Percentiles rank a stretch among this genome's conserved stretches.
Conservation (phyloP, 139 green algal species). For the Pseudopediastrum boryanum region DNA sequence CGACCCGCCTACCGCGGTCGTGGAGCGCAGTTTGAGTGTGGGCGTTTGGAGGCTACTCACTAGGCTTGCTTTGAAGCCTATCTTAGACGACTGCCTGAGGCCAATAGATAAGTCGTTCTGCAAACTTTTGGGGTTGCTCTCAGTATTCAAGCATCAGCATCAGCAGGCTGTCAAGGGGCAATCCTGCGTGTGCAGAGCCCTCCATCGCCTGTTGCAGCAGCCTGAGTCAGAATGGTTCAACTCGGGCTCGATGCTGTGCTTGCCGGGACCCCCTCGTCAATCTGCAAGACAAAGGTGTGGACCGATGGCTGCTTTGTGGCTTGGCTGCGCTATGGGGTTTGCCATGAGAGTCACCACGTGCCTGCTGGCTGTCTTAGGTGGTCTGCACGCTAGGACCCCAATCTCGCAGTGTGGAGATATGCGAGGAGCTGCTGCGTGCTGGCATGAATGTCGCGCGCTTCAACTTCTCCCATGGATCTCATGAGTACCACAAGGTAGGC, state of each 20-base stretch:
- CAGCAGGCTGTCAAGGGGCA: no score
- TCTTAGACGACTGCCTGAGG: no score
- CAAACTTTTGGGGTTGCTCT: no score
- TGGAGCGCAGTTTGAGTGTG: no score
- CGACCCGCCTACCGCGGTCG: no score
- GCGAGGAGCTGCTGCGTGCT: slow-evolving; percentile 88
- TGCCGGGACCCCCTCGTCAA: slow-evolving; percentile 23
- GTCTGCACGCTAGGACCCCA: slow-evolving; percentile 94
- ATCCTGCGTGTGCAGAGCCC: no score
- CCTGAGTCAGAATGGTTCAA: slow-evolving; percentile 56
- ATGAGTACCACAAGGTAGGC: slow-evolving; percentile 98
- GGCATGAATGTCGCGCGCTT: slow-evolving; percentile 97
- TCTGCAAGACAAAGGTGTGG: slow-evolving; percentile 35
- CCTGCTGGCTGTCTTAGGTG: slow-evolving; percentile 39
- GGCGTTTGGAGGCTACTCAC: no score
- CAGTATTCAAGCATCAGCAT: no score
- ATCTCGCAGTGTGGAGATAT: slow-evolving; percentile 74
- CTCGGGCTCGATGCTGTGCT: slow-evolving; percentile 77
- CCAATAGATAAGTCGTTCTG: no score
- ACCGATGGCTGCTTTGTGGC: neutral
- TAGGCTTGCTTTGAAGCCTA: no score
- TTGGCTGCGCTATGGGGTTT: neutral
- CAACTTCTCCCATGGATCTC: slow-evolving; percentile 96
- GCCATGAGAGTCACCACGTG: neutral
- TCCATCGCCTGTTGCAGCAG: no score